Percentiles rank a stretch among this genome's conserved stretches.
Evolutionary conservation across 1,139 yeast species (phyloP).

Genomic region (Nadsonia commutata): DNA sequence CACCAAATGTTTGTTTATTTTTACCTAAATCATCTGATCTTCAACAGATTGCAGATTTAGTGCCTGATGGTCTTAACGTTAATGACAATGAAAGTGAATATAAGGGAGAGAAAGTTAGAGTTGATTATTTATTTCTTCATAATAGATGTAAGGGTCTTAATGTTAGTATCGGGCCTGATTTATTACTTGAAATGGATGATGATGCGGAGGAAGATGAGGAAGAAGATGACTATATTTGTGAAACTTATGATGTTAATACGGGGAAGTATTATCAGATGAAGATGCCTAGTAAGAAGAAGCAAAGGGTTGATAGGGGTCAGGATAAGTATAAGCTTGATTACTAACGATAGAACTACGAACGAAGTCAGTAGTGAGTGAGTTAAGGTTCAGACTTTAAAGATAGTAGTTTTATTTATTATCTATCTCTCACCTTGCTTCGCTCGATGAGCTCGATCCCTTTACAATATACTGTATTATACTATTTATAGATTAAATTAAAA

Average conservation of each 20-base stretch:
- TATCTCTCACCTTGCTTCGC: no score
- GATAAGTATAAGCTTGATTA: no score
- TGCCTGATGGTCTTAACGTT: not conserved
- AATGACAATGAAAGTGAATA: not conserved
- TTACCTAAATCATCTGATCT: constrained; percentile 61
- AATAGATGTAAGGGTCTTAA: constrained; percentile 6
- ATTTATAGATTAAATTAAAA: no score
- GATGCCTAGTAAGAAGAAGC: not conserved
- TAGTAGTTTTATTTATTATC: no score
- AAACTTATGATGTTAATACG: not conserved
- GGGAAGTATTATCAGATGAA: not conserved
- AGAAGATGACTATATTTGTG: not conserved
- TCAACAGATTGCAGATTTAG: constrained; percentile 26
- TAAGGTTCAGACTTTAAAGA: no score
- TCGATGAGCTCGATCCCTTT: no score
- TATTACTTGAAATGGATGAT: not conserved
- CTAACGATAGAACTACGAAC: no score
- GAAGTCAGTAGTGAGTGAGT: no score
- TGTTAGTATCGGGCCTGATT: constrained; percentile 6
- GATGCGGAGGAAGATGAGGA: not conserved
- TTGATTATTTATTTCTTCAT: constrained; percentile 3
- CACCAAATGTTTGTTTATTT: constrained; percentile 45
- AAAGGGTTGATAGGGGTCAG: no score
- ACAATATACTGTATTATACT: no score
- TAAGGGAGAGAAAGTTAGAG: not conserved